Base-by-base conservation (phyloP, 768 basidiomycete species). In the Hygrocybe coccinea region DNA sequence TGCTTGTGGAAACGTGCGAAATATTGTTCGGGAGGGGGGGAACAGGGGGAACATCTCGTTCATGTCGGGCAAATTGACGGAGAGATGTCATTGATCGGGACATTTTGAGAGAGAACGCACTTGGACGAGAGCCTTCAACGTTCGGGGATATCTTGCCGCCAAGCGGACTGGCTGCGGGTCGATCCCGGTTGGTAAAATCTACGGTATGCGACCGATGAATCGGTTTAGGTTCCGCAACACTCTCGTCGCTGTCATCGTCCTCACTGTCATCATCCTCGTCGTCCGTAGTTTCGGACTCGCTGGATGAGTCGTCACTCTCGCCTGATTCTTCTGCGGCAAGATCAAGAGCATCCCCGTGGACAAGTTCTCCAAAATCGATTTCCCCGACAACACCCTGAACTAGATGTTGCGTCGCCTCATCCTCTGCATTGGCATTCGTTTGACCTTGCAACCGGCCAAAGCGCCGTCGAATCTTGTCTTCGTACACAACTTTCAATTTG, bases 401-500 rank as follows among this genome's bases (percentile, higher is more conserved):
- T 37, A 98, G 76, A 14, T 79, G 84, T 58, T 83, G 83, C 4
- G 88, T 80, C n/a, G 87, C 87, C 64, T 93, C 89, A 59, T 97
- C 91, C 65, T 91, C 88, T 1, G 81, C 83, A 57, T 85, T 83
- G 1, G 79, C 81, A 44, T 81, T 83, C 50, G 70, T 70, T 66
- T 71, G 70, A 53, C 71, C 68, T 56, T 80, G 78, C 17, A 75
- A 78, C 54, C 81, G 80, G 41, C 84, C 83, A 69, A 99, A 94
- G 37, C 94, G 79, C 45, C 87, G 78, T n/a, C 92, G 80, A 46
- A 98, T 76, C 72, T 91, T 95, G 65, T 86, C 87, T 71, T 99
- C 97, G 65, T 97, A 88, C 9, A 90, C 78, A 24, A 97, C 77
- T 75, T 99, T 99, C 57, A 95, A 81, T 67, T 88, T 85, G 74